Evolutionary conservation across 768 basidiomycete genomes (phyloP), one percentile per base, ranked within the genome.

Genomic region (Cystofilobasidium macerans): DNA sequence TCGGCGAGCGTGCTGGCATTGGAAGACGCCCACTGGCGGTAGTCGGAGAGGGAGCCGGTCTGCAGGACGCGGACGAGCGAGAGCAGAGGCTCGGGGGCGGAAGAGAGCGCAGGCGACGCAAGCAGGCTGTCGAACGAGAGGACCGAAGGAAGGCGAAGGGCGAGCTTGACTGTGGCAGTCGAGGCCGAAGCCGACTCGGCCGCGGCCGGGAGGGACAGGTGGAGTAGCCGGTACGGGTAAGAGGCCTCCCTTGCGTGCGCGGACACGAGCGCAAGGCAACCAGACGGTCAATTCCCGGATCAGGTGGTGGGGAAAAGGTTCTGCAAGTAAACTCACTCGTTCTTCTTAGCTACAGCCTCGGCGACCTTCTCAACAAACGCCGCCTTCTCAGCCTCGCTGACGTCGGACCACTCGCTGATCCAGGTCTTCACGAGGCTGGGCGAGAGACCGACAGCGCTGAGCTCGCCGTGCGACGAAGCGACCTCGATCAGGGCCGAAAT

Each of bases 41-140:
- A 79, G 69, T 85, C 86, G 79, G 89, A 84, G 35, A 89, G 77
- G 11, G 84, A 75, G 74, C 91, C 88, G 71, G 90, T 87, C 76
- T 93, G 85, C 75, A 91, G 88, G 65, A 87, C 74, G 65, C 84
- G 84, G 28, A 91, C 77, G n/a, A 90, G 83, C 30, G 82, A 76
- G 51, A 54, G 74, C 86, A 89, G 14, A 83, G 56, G 82, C 81
- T 73, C 86, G 85, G 40, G 82, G 80, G 47, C 86, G 75, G 40
- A 89, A 81, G 1, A 84, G 47, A 65, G 62, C 70, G 71, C 65
- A 62, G 89, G 85, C 45, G 93, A 79, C 68, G 85, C 86, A 79
- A 89, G 85, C 33, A 89, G 77, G 9, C 84, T 75, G 74, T 92
- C 88, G 72, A 91, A 87, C 76, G 93, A 85, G 75, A 91, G 88